These are phyloP conservation scores for Xylariaceae sp. DNA, from an alignment of 2,329 filamentous ascomycete genomes.

Conservation along the genomic window DNA sequence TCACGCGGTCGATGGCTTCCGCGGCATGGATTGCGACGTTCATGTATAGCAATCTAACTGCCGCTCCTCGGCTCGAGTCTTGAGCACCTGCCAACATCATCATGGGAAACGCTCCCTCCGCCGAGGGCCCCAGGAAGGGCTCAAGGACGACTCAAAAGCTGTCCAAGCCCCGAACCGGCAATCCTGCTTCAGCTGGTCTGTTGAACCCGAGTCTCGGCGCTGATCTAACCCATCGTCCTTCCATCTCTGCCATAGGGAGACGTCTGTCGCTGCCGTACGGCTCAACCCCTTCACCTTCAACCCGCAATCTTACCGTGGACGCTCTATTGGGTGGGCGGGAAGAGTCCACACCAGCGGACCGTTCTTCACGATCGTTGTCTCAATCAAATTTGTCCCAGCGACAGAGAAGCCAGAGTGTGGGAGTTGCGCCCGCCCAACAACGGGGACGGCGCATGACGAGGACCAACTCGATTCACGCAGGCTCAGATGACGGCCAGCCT, in stretches of 20 bases:
- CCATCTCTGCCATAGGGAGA: slow-evolving; percentile 23
- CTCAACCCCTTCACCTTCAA: slow-evolving; percentile 20
- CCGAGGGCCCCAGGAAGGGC: slow-evolving; percentile 39
- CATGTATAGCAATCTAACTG: slow-evolving; percentile 36
- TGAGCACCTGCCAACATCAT: slow-evolving; percentile 21
- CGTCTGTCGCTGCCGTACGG: slow-evolving; percentile 25
- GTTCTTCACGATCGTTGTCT: slow-evolving; percentile 33
- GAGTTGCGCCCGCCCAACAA: slow-evolving; percentile 21
- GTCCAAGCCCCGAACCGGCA: slow-evolving; percentile 48
- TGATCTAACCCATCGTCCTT: slow-evolving; percentile 31
- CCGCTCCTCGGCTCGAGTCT: slow-evolving; percentile 28
- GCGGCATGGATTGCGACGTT: slow-evolving; percentile 41
- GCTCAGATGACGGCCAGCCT: slow-evolving; percentile 13
- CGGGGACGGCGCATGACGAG: slow-evolving; percentile 25
- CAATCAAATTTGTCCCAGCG: slow-evolving; percentile 33
- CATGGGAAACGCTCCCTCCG: slow-evolving; percentile 53
- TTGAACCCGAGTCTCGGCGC: slow-evolving; percentile 36
- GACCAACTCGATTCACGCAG: slow-evolving; percentile 33
- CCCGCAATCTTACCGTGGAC: slow-evolving; percentile 18
- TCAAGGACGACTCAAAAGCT: slow-evolving; percentile 46
- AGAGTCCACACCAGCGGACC: slow-evolving; percentile 15
- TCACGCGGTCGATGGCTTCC: slow-evolving; percentile 27
- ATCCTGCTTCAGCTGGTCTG: slow-evolving; percentile 41
- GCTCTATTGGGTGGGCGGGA: slow-evolving; percentile 6
- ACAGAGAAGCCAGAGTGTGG: slow-evolving; percentile 32